Base-by-base conservation (phyloP, 768 basidiomycete genomes). In the Phylloporus arenicola region DNA sequence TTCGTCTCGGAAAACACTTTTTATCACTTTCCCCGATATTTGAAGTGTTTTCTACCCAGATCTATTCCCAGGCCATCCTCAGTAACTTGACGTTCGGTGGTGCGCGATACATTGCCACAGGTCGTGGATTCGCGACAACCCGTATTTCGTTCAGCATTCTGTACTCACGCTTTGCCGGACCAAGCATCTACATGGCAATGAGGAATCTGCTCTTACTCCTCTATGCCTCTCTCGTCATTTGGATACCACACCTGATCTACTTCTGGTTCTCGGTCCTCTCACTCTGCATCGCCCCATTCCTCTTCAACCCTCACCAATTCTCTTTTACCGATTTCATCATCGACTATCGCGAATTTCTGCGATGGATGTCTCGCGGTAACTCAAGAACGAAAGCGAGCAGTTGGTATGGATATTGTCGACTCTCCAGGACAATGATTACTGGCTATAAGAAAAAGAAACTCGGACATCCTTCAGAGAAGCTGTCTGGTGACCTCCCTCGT, bases 221-320 rank as follows among this genome's bases (percentile, higher is more conserved):
- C 48, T 99, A 95, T 65, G 83, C 86, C 59, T 91, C 93, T 40
- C 76, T 98, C 74, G 73, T 91, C 20, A 80, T 99, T 59, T 98
- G 91, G 88, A 88, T 91, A 50, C 90, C 91, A 5, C 87, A 92
- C 70, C 75, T 98, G 59, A 91, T 95, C 71, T 99, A 98, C 78
- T 99, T 98, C 83, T 98, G 95, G 95, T 80, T 92, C 67, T 95
- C 96, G 14, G 92, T 97, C 50, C 69, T 94, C 52, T 93, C 94
- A 10, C 82, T 99, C 17, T 95, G 92, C 70, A 80, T 98, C 59
- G 92, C 96, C 31, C 96, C 96, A 0, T 99, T 98, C 83, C 56
- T 99, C 53, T 99, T 99, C 82, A 99, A 99, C 72, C 96, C 96
- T n/a, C 95, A 99, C 70, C 96, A 98, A 69, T 99, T 98, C 80